Evolutionary conservation across 805 yeast genomes (phyloP).

Genomic region (Candida ovalis): DNA sequence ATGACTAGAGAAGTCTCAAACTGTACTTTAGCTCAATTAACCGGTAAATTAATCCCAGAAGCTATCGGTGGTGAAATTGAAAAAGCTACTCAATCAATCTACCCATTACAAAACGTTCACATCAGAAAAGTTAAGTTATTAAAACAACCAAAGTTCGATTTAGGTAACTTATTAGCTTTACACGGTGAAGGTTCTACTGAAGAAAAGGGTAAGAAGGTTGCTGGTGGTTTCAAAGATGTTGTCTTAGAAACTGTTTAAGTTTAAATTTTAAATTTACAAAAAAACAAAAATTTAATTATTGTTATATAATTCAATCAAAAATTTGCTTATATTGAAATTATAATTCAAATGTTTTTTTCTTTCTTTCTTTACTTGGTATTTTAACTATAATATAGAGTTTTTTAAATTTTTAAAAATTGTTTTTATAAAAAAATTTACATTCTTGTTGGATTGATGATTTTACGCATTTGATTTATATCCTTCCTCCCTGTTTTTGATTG

Average conservation of each 20-base stretch:
- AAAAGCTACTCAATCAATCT: slow-evolving; percentile 90
- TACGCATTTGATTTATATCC: no score
- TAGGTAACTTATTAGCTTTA: slow-evolving; percentile 91
- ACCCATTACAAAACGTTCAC: slow-evolving; percentile 98
- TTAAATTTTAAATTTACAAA: not conserved
- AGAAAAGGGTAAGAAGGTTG: slow-evolving; percentile 96
- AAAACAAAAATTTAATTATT: not conserved
- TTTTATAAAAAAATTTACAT: no score
- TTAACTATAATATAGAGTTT: not conserved
- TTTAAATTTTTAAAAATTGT: not conserved
- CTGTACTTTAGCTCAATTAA: slow-evolving; percentile 94
- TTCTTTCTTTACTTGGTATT: not conserved
- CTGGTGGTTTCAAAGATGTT: slow-evolving; percentile 96
- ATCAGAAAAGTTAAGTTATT: slow-evolving; percentile 98
- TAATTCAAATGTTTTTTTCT: not conserved
- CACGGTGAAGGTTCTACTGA: slow-evolving; percentile 95
- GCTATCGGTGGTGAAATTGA: slow-evolving; percentile 98
- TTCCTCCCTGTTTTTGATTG: not conserved
- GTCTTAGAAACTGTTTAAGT: slow-evolving; percentile 93
- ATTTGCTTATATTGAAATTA: not conserved
- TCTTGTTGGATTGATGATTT: no score
- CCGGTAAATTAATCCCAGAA: slow-evolving; percentile 97
- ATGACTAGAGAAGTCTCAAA: slow-evolving; percentile 94
- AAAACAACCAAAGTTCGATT: slow-evolving; percentile 98
- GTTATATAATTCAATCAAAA: not conserved